Evolutionary conservation across 2,329 filamentous ascomycete species (phyloP).

Genomic region (Talaromyces sp.): DNA sequence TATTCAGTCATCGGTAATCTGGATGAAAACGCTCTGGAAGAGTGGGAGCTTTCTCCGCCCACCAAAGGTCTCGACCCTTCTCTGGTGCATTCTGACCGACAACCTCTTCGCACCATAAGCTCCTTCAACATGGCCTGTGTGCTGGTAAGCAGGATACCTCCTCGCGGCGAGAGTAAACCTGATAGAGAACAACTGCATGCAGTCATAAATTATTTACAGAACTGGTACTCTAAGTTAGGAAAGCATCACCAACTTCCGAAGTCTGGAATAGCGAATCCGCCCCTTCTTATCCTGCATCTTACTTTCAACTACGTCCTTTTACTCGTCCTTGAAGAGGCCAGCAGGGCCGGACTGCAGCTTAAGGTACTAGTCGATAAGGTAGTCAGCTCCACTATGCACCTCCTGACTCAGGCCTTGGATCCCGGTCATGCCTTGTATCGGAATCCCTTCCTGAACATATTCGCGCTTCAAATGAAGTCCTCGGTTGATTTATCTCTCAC

Average conservation of each 20-base stretch:
- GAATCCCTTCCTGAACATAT: slow-evolving; percentile 8
- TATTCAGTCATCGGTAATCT: slow-evolving; percentile 7
- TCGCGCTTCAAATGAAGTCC: slow-evolving; percentile 7
- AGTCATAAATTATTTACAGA: slow-evolving; percentile 8
- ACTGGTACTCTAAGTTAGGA: slow-evolving; percentile 10
- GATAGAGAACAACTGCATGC: slow-evolving; percentile 1
- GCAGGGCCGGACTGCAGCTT: neutral
- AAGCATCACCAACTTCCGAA: slow-evolving; percentile 15
- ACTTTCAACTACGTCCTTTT: slow-evolving; percentile 12
- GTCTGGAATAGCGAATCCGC: slow-evolving; percentile 4
- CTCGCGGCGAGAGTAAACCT: neutral
- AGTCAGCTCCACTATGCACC: neutral
- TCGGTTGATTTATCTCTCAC: slow-evolving; percentile 1
- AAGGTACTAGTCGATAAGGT: slow-evolving; percentile 4
- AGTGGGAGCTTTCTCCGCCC: slow-evolving; percentile 13
- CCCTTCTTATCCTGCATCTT: slow-evolving; percentile 11
- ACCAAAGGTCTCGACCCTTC: neutral
- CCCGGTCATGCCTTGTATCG: neutral
- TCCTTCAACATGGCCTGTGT: slow-evolving; percentile 11
- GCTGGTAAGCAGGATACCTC: slow-evolving; percentile 7
- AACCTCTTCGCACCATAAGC: slow-evolving; percentile 13
- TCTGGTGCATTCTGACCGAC: neutral
- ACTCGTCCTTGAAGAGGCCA: slow-evolving; percentile 6
- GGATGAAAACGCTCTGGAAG: slow-evolving; percentile 13
- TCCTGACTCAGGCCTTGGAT: slow-evolving; percentile 8